phyloP scores from a whole-genome alignment of 2,329 filamentous ascomycete species.

The Fusarium secorum region DNA sequence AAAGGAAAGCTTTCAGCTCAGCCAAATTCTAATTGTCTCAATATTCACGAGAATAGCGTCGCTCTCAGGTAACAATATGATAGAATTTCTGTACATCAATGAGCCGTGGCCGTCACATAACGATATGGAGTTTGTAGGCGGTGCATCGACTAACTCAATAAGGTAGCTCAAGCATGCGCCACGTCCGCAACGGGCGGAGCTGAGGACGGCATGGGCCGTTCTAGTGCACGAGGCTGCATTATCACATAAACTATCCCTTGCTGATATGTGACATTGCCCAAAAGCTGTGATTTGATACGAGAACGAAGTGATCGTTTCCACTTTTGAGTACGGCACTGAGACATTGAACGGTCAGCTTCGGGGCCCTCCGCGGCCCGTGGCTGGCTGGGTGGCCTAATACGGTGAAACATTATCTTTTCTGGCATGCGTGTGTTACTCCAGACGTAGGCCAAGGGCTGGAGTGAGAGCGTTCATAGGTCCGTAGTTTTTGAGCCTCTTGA shows the following conservation, averaged over 20 bases:
- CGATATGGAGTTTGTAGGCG: fast-evolving
- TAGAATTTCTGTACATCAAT: fast-evolving
- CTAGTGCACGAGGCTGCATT: neutral
- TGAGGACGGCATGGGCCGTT: neutral
- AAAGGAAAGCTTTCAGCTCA: neutral
- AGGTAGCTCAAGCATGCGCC: neutral
- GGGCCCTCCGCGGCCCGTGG: neutral
- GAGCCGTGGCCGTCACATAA: too few relatives aligned
- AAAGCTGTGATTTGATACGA: neutral
- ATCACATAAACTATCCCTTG: neutral
- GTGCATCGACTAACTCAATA: fast-evolving
- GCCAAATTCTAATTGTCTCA: fast-evolving
- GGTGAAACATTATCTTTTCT: neutral
- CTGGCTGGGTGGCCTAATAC: neutral
- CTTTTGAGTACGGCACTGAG: neutral
- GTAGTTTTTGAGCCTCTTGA: neutral
- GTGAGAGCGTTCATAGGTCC: fast-evolving
- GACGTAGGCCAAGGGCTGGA: neutral
- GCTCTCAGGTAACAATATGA: fast-evolving
- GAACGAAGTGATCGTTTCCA: neutral
- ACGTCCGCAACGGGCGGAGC: neutral
- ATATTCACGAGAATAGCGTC: fast-evolving
- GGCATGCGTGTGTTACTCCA: neutral
- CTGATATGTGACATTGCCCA: neutral
- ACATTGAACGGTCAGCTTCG: neutral